These are phyloP conservation scores for Tubosaeta sp. DNA, from an alignment of 768 basidiomycete species.

Conservation along the genomic window DNA sequence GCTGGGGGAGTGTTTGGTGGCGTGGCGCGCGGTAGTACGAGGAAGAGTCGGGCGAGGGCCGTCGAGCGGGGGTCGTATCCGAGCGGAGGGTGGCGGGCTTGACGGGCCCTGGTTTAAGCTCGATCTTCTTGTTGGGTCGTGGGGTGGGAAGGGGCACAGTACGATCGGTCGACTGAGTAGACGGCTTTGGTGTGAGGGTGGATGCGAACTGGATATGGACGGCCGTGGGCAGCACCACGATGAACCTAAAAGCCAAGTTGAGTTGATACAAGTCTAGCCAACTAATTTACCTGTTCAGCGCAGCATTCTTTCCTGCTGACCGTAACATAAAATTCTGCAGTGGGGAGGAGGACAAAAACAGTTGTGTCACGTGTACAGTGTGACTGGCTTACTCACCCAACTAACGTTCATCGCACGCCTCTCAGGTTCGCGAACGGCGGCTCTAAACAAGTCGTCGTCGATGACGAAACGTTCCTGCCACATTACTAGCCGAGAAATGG, in stretches of 20 bases:
- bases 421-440: too few species aligned
- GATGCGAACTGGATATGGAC: slow-evolving; percentile 22
- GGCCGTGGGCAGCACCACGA: not conserved
- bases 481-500: too few species aligned
- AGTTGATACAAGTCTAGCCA: not conserved
- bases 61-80: slow-evolving; percentile 15
- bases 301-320: slow-evolving; percentile 34
- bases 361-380: not conserved
- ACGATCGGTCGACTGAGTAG: slow-evolving; percentile 17
- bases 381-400: not conserved
- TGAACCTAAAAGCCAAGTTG: too few species aligned
- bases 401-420: too few species aligned
- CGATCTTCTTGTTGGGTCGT: slow-evolving; percentile 43
- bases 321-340: slow-evolving; percentile 35
- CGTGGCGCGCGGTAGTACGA: slow-evolving; percentile 23
- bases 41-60: slow-evolving; percentile 23
- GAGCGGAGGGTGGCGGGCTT: slow-evolving; percentile 35
- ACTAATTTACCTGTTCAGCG: slow-evolving; percentile 34
- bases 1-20: slow-evolving; percentile 17
- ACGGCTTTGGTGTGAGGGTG: slow-evolving; percentile 26
- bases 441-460: too few species aligned
- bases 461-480: too few species aligned
- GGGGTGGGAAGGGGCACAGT: slow-evolving; percentile 23
- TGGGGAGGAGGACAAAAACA: not conserved
- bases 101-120: slow-evolving; percentile 62